Evolutionary conservation across 306 rosid genomes (phyloP).

Genomic region (Cercis canadensis): DNA sequence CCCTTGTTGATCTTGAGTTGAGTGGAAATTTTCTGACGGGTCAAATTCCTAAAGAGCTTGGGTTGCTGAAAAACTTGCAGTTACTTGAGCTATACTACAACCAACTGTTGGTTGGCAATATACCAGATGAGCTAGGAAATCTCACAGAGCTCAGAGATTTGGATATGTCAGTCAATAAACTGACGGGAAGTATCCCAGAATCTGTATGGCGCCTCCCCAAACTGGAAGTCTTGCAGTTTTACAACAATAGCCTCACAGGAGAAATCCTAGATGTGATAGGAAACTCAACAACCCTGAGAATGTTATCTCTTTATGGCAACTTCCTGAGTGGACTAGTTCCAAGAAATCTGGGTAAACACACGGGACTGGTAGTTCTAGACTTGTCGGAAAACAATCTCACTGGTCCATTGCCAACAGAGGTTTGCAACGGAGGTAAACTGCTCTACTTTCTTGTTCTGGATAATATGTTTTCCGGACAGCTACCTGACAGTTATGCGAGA

Average conservation of each 20-base stretch:
- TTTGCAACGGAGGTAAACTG: slow-evolving; percentile 74
- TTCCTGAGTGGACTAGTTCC: slow-evolving; percentile 74
- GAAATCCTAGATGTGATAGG: slow-evolving; percentile 73
- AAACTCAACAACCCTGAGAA: slow-evolving; percentile 64
- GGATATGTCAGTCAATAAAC: slow-evolving; percentile 86
- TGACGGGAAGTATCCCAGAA: slow-evolving; percentile 72
- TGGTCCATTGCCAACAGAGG: slow-evolving; percentile 78
- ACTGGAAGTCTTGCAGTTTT: slow-evolving; percentile 79
- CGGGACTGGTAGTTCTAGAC: slow-evolving; percentile 72
- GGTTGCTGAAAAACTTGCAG: slow-evolving; percentile 61
- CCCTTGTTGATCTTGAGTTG: slow-evolving; percentile 81
- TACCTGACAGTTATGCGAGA: slow-evolving; percentile 65
- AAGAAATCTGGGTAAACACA: slow-evolving; percentile 65
- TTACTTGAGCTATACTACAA: slow-evolving; percentile 90
- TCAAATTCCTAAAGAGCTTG: slow-evolving; percentile 71
- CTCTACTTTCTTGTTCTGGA: slow-evolving; percentile 72
- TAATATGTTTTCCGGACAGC: slow-evolving; percentile 73
- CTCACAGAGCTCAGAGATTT: slow-evolving; percentile 72
- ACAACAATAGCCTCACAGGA: slow-evolving; percentile 84
- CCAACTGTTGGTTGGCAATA: slow-evolving; percentile 55
- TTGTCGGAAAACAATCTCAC: slow-evolving; percentile 78
- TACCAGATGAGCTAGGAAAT: slow-evolving; percentile 84
- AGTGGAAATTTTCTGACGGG: slow-evolving; percentile 76
- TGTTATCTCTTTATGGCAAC: slow-evolving; percentile 81
- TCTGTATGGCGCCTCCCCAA: slow-evolving; percentile 76